These are phyloP conservation scores for Suillus spraguei DNA, from an alignment of 768 basidiomycete species.

Conservation along the genomic window DNA sequence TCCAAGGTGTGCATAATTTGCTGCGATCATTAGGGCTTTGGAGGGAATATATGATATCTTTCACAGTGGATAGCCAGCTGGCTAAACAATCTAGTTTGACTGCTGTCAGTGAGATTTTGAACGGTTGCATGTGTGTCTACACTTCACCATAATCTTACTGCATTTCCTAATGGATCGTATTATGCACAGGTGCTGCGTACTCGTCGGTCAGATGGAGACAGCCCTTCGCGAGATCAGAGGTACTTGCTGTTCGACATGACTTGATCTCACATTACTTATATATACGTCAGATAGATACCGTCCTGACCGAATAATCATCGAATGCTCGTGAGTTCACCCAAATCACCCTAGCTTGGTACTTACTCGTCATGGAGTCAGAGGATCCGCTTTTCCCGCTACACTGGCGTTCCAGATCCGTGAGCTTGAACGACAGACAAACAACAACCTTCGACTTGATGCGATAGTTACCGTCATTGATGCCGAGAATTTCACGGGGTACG, in stretches of 20 bases:
- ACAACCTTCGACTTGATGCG: constrained; percentile 82
- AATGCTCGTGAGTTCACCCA: constrained; percentile 76
- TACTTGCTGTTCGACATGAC: constrained; percentile 28
- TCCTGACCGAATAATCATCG: constrained; percentile 93
- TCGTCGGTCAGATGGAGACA: constrained; percentile 93
- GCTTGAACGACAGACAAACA: constrained; percentile 75
- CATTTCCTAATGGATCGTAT: neutral
- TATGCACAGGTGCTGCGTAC: constrained; percentile 77
- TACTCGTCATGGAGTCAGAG: constrained; percentile 45
- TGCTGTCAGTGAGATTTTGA: constrained; percentile 91
- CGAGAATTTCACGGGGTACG: constrained; percentile 91
- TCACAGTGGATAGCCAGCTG: constrained; percentile 84
- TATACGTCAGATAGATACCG: constrained; percentile 64
- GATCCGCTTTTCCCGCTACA: constrained; percentile 95
- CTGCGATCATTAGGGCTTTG: neutral
- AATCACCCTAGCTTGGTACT: neutral
- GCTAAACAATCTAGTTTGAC: constrained; percentile 82
- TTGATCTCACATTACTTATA: neutral
- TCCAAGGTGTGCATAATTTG: constrained; percentile 60
- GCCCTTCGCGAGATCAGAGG: constrained; percentile 89
- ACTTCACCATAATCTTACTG: neutral
- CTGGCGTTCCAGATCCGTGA: constrained; percentile 94
- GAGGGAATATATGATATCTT: constrained; percentile 10
- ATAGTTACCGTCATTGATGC: constrained; percentile 92
- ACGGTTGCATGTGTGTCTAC: constrained; percentile 82